Evolutionary conservation across 2,329 filamentous ascomycete genomes (phyloP).

Genomic region (Trichoderma hamatum): DNA sequence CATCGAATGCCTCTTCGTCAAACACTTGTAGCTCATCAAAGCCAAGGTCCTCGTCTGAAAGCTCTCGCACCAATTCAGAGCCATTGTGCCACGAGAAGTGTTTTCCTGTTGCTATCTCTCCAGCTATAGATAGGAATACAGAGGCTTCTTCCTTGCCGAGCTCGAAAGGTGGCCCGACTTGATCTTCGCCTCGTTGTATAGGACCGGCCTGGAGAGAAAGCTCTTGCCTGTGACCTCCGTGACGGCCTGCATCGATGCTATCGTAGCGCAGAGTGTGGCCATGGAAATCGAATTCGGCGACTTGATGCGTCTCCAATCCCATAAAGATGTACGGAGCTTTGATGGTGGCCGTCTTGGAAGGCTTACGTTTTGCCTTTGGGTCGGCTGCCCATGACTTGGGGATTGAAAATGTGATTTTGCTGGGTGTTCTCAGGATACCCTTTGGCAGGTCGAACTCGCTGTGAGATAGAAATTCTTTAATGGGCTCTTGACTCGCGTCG

Average conservation of each 20-base stretch:
- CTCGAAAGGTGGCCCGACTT: neutral
- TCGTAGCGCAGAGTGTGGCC: constrained; percentile 55
- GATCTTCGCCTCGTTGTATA: neutral
- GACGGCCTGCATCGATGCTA: constrained; percentile 54
- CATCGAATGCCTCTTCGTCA: neutral
- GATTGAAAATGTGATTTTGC: constrained; percentile 37
- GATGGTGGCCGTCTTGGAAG: constrained; percentile 2
- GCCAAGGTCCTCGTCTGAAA: neutral
- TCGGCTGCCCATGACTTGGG: constrained; percentile 33
- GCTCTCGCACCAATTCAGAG: constrained; percentile 34
- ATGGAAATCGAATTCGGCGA: constrained; percentile 46
- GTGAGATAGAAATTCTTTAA: constrained; percentile 49
- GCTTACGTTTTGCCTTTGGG: neutral
- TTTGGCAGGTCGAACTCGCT: constrained; percentile 51
- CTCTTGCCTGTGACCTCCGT: constrained; percentile 55
- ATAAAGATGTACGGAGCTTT: constrained; percentile 47
- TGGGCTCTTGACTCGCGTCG: constrained; percentile 40
- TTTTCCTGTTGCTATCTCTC: constrained; percentile 37
- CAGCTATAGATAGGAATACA: constrained; percentile 36
- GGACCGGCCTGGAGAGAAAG: constrained; percentile 45
- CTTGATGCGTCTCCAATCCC: constrained; percentile 56
- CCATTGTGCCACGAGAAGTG: constrained; percentile 44
- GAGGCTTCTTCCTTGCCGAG: constrained; percentile 10
- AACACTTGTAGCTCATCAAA: neutral
- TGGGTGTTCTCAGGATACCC: constrained; percentile 48